Base-by-base conservation (phyloP, 129 eudicot species). In the Helichrysum umbraculigerum region DNA sequence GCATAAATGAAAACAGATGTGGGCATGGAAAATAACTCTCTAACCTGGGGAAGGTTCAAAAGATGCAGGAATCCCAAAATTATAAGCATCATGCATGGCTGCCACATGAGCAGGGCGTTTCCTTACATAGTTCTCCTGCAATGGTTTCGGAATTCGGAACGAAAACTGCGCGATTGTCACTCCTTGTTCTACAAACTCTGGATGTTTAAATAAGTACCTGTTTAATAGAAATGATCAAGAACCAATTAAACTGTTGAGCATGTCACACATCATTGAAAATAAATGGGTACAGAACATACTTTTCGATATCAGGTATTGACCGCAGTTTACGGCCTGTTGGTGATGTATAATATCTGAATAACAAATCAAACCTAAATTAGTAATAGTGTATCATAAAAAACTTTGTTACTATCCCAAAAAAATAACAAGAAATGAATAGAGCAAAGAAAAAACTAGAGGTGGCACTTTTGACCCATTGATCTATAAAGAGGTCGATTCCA, bases 321-420 rank as follows among this genome's bases (percentile, higher is more conserved):
- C 96, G 87, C 39, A 94, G 84, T 75, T 76, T 83, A 84, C 72
- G 79, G 28, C 96, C 96, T 32, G 88, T 63, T 66, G 99, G 99
- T 29, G 99, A 66, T 28, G 75, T 76, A 67, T 91, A 93, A 72
- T 90, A 93, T 83, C 98, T 93, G 93, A 66, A 5, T 6, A 74
- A 20, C 68, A 72, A 72, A 66, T 57, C 50, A 50, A 59, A 32
- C 54, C 72, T 72, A 50, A 70, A 56, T 21, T 58, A 17, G 33
- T 64, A 66, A 25, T 8, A 34, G 37, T 57, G 56, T 8, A 76
- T 39, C 17, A 29, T 63, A 22, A 6, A 6, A 29, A 11, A 25
- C 22, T n/a, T 33, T 17, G 34, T 33, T 58, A 57, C 56, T n/a
- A 20, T 77, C 68, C 0, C 4, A 30, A 66, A 66, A 65, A 11